A percentile compares a stretch with the other conserved stretches of the same genome.
Evolutionary conservation across 2,329 filamentous ascomycete genomes (phyloP).

Genomic region (Beauveria sp.): DNA sequence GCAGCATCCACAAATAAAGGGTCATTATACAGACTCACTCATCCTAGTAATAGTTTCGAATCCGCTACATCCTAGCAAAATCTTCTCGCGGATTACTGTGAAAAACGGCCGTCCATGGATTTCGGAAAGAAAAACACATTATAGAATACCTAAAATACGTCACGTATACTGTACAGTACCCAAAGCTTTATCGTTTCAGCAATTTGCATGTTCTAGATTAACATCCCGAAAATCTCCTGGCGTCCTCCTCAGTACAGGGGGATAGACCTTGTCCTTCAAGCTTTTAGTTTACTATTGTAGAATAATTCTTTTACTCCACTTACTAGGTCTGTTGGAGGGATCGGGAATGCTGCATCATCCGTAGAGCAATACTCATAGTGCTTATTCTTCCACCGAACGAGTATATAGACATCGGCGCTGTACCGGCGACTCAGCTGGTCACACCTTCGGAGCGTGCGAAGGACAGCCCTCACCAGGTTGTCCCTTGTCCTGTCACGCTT

Average conservation of each 20-base stretch:
- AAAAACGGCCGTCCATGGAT: no score
- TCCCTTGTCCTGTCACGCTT: conserved; percentile 3
- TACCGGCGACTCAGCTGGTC: background rate
- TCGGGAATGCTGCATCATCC: background rate
- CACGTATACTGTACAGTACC: background rate
- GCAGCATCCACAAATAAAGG: no score
- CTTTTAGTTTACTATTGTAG: background rate
- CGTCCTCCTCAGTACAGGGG: background rate
- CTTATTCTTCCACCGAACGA: conserved; percentile 4
- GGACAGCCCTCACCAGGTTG: background rate
- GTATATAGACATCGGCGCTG: background rate
- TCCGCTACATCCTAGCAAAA: no score
- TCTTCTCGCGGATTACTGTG: no score
- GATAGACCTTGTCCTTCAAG: background rate
- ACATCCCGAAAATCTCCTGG: background rate
- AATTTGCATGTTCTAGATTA: background rate
- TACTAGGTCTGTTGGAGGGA: background rate
- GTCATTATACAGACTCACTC: no score
- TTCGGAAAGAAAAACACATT: no score
- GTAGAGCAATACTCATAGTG: background rate
- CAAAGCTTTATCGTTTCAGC: background rate
- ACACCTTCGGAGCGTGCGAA: conserved; percentile 1
- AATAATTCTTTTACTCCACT: background rate
- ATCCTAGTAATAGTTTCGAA: no score
- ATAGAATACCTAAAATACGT: background rate